phyloP scores from a whole-genome alignment of 805 yeast genomes.

The Metschnikowia borealis region DNA sequence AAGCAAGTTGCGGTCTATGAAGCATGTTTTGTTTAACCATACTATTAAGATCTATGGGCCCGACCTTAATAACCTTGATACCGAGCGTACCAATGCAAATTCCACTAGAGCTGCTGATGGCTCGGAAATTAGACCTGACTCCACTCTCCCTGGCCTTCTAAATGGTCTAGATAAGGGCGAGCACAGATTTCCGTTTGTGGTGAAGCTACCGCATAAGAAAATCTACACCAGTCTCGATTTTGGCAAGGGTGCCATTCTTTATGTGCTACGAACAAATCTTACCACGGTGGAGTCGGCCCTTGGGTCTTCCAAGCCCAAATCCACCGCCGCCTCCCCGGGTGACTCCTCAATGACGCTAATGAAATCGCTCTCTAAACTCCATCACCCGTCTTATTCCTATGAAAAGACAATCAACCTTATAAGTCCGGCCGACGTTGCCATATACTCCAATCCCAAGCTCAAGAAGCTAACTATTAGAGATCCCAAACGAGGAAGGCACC shows the following conservation, averaged over 20 bases:
- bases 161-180: constrained; percentile 73
- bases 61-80: constrained; percentile 1
- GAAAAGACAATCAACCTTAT: constrained; percentile 58
- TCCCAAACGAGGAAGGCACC: constrained; percentile 31
- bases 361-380: constrained; percentile 21
- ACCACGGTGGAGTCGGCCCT: constrained; percentile 12
- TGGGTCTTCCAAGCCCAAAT: neutral
- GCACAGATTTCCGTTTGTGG: constrained; percentile 82
- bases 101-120: constrained; percentile 13
- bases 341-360: neutral
- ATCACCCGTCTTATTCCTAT: constrained; percentile 37
- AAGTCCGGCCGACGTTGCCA: constrained; percentile 71
- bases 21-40: constrained; percentile 53
- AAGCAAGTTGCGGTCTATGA: constrained; percentile 49
- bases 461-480: constrained; percentile 61
- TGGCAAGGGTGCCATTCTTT: constrained; percentile 79
- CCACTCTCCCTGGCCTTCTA: constrained; percentile 13
- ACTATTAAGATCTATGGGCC: constrained; percentile 56
- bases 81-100: constrained; percentile 9
- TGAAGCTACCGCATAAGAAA: constrained; percentile 71
- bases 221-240: constrained; percentile 73
- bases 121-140: neutral
- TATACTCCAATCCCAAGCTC: constrained; percentile 62
- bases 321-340: neutral
- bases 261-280: constrained; percentile 53